Conservation (phyloP, 371 early-diverging fungal species). For the Fennellomyces sp. region DNA sequence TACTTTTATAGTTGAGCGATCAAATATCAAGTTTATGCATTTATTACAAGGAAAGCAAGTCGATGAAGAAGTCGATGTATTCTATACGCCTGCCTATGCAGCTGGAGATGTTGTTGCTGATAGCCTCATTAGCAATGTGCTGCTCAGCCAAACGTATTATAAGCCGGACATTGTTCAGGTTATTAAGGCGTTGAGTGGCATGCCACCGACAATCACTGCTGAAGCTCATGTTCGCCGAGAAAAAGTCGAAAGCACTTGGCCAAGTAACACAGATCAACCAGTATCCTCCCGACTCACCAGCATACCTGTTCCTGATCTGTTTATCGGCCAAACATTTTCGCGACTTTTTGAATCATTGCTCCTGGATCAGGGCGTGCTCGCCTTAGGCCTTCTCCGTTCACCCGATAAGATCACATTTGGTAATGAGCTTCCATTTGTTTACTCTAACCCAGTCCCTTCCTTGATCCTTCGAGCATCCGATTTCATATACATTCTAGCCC, state of each 20-base stretch:
- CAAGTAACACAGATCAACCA: not conserved
- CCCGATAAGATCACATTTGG: slow-evolving; percentile 39
- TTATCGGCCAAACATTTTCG: slow-evolving; percentile 38
- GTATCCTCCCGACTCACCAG: slow-evolving; percentile 25
- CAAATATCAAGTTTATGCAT: slow-evolving; percentile 53
- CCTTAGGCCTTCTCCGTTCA: slow-evolving; percentile 48
- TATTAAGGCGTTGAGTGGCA: slow-evolving; percentile 52
- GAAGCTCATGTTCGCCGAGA: not conserved
- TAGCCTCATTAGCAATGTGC: slow-evolving; percentile 47
- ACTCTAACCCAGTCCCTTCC: slow-evolving; percentile 54
- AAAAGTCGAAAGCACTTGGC: not conserved
- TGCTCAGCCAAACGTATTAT: slow-evolving; percentile 51
- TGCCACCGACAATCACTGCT: slow-evolving; percentile 34
- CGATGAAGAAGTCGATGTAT: slow-evolving; percentile 34
- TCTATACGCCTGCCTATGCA: slow-evolving; percentile 51
- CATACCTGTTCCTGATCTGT: slow-evolving; percentile 36
- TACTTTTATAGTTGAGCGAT: slow-evolving; percentile 32
- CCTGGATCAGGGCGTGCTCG: slow-evolving; percentile 40
- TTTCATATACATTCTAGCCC: slow-evolving; percentile 20
- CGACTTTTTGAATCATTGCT: slow-evolving; percentile 40
- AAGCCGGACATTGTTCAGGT: slow-evolving; percentile 55
- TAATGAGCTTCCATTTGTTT: slow-evolving; percentile 53
- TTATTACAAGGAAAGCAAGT: slow-evolving; percentile 39
- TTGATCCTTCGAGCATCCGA: slow-evolving; percentile 30
- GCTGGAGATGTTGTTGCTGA: slow-evolving; percentile 54